A percentile compares a stretch with the other conserved stretches of the same genome.
phyloP scores from a whole-genome alignment of 495 filamentous ascomycete genomes.

The Gamarada debralockiae region DNA sequence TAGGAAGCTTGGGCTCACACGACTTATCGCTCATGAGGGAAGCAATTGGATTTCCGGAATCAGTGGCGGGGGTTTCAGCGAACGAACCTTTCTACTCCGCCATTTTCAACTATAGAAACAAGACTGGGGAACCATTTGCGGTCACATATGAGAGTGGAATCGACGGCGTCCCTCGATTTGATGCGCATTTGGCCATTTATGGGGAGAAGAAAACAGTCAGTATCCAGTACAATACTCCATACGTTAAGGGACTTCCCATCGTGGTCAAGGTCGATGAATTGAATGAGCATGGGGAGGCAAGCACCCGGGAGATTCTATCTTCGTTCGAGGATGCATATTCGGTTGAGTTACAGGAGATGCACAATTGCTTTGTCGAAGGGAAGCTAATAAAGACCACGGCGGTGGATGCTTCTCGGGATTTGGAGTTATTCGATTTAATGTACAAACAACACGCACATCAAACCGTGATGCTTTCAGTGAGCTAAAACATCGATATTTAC shows the following conservation, averaged over 20 bases:
- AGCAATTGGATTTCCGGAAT: slow-evolving; percentile 40
- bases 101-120: slow-evolving; percentile 16
- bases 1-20: slow-evolving; percentile 52
- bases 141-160: slow-evolving; percentile 54
- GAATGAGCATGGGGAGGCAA: slow-evolving; percentile 31
- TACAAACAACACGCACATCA: neutral
- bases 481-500: too few relatives aligned
- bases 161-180: slow-evolving; percentile 48
- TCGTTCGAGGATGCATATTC: slow-evolving; percentile 51
- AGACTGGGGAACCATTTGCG: slow-evolving; percentile 38
- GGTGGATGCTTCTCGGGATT: slow-evolving; percentile 46
- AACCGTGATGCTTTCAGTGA: too few relatives aligned
- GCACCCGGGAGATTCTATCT: slow-evolving; percentile 33
- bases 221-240: slow-evolving; percentile 50
- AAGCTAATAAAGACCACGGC: slow-evolving; percentile 44
- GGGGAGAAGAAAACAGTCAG: slow-evolving; percentile 42
- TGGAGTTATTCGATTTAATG: slow-evolving; percentile 38
- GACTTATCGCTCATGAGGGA: slow-evolving; percentile 56
- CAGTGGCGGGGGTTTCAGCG: slow-evolving; percentile 40
- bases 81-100: slow-evolving; percentile 40
- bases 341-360: slow-evolving; percentile 44
- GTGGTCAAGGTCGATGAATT: slow-evolving; percentile 47
- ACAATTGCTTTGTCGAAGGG: slow-evolving; percentile 39
- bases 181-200: slow-evolving; percentile 54
- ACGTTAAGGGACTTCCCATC: slow-evolving; percentile 43